A percentile compares a stretch with the other conserved stretches of the same genome.
Conservation (phyloP, 768 basidiomycete species). For the Grammothele lineata region DNA sequence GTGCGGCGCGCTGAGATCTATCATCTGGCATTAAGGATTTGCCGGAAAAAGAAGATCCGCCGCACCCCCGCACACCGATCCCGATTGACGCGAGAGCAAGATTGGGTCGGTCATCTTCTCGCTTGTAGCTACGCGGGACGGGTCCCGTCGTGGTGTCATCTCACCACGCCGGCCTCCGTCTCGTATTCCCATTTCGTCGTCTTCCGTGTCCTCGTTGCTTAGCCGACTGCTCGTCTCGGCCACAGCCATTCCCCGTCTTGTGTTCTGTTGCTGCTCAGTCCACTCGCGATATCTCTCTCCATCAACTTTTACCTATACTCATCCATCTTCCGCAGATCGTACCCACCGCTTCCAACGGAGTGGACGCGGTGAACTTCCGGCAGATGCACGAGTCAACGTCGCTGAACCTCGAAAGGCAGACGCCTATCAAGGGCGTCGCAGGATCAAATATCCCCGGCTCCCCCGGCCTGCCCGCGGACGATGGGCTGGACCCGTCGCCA, state of each 20-base stretch:
- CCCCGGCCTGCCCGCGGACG: conserved; percentile 36
- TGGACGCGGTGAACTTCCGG: conserved; percentile 88
- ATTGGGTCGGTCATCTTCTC: conserved; percentile 9
- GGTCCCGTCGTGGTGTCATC: conserved; percentile 10
- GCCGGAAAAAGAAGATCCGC: too few species aligned
- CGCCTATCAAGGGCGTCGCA: conserved; percentile 30
- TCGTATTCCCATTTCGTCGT: neutral
- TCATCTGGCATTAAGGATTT: too few species aligned
- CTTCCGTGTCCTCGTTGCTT: too few species aligned
- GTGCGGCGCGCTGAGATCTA: too few species aligned
- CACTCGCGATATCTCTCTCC: neutral
- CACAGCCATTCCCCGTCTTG: too few species aligned
- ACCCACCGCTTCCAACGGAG: conserved; percentile 70
- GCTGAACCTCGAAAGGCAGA: conserved; percentile 69
- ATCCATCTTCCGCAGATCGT: conserved; percentile 54
- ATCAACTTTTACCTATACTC: too few species aligned
- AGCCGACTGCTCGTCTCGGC: too few species aligned
- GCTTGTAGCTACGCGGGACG: conserved; percentile 1
- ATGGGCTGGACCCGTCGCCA: conserved; percentile 39
- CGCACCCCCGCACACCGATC: too few species aligned
- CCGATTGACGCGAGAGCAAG: conserved; percentile 2
- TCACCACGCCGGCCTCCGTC: neutral
- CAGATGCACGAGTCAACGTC: conserved; percentile 87
- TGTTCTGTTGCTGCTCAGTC: neutral
- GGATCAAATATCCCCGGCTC: conserved; percentile 33